Evolutionary conservation across 495 filamentous ascomycete species (phyloP).

Genomic region (Xylaria grammica): DNA sequence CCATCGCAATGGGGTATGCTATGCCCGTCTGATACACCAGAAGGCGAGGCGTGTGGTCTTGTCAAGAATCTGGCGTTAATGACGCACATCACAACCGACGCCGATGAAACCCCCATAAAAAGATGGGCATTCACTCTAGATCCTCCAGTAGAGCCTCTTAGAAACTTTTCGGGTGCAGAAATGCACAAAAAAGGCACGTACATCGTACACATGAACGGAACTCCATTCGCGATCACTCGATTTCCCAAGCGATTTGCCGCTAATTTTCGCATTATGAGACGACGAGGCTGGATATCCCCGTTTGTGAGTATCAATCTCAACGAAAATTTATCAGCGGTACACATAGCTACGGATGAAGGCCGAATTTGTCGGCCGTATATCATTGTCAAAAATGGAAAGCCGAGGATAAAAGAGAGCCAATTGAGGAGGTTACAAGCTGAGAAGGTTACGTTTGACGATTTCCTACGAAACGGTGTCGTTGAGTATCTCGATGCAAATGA

Average conservation of each 20-base stretch:
- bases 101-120: conserved; percentile 85
- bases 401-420: conserved; percentile 75
- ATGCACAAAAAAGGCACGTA: conserved; percentile 84
- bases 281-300: conserved; percentile 87
- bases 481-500: conserved; percentile 99
- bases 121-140: conserved; percentile 84
- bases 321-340: conserved; percentile 85
- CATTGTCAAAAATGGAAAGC: conserved; percentile 83
- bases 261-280: conserved; percentile 80
- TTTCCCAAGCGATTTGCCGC: conserved; percentile 83
- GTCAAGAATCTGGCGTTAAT: conserved; percentile 98
- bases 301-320: conserved; percentile 97
- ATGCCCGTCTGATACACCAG: conserved; percentile 94
- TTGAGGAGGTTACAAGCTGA: conserved; percentile 80
- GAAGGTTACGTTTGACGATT: conserved; percentile 87
- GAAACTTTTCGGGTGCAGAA: conserved; percentile 73
- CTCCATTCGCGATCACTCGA: conserved; percentile 81
- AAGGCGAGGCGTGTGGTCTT: conserved; percentile 97
- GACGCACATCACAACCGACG: conserved; percentile 97
- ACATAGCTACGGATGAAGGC: conserved; percentile 96
- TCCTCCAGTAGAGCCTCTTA: conserved; percentile 56
- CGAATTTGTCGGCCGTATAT: conserved; percentile 95
- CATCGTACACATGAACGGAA: conserved; percentile 93
- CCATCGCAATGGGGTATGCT: conserved; percentile 98
- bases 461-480: conserved; percentile 83